Conservation (phyloP, 179 eudicot species). For the Spinacia oleracea region DNA sequence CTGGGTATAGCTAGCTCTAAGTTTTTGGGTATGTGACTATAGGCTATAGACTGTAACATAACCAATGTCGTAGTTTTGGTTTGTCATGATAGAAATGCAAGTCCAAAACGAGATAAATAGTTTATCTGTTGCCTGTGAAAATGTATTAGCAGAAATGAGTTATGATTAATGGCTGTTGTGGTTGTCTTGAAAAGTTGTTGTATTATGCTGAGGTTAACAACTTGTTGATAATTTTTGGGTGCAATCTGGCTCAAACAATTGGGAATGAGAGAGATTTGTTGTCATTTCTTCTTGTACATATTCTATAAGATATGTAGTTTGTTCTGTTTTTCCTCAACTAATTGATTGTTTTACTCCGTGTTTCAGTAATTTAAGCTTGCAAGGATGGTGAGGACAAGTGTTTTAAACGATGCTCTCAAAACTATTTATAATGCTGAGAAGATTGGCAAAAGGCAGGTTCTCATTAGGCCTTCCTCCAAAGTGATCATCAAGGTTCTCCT, state of each 20-base stretch:
- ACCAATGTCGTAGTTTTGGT: too few species aligned
- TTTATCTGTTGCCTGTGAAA: neutral
- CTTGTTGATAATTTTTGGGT: neutral
- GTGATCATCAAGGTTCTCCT: slow-evolving; percentile 63
- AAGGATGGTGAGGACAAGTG: slow-evolving; percentile 64
- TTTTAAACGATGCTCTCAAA: slow-evolving; percentile 62
- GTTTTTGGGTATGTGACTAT: too few species aligned
- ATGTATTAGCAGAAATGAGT: neutral
- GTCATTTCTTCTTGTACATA: neutral
- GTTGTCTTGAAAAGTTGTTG: neutral
- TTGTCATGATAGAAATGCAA: too few species aligned
- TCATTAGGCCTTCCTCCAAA: slow-evolving; percentile 73
- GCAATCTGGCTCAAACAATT: neutral
- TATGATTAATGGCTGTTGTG: neutral
- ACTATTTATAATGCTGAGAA: slow-evolving; percentile 75
- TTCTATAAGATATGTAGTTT: neutral
- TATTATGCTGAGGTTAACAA: neutral
- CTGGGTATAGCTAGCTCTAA: too few species aligned
- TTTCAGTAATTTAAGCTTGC: slow-evolving; percentile 17
- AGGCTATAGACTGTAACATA: too few species aligned
- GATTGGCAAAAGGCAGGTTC: slow-evolving; percentile 69
- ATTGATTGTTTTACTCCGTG: neutral
- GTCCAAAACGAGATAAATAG: too few species aligned
- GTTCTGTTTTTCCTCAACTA: neutral
- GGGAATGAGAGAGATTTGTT: neutral